Evolutionary conservation across 139 green algal species (phyloP).

Genomic region (Micromonas pusilla): DNA sequence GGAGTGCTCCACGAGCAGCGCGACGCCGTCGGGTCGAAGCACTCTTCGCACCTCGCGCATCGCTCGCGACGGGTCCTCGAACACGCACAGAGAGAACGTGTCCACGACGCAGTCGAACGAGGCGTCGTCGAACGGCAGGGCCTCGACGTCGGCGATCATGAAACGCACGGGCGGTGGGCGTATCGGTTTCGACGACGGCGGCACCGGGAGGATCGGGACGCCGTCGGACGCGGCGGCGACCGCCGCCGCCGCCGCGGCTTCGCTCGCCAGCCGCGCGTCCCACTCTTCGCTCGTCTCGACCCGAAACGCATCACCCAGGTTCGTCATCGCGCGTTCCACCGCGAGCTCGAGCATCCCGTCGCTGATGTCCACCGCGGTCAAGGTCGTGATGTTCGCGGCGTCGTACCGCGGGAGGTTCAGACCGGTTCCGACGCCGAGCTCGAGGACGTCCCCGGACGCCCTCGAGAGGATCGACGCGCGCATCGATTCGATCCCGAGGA

Average conservation of each 20-base stretch:
- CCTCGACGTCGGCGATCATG: not conserved
- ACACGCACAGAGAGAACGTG: slow-evolving; percentile 26
- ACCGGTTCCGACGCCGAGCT: slow-evolving; percentile 20
- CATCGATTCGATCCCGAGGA: not conserved
- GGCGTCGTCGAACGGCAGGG: slow-evolving; percentile 1
- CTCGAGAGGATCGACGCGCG: not conserved
- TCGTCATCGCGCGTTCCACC: not conserved
- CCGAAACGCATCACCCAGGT: not conserved
- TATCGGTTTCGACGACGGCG: too few species aligned
- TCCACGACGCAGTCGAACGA: slow-evolving; percentile 27
- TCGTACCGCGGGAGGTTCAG: slow-evolving; percentile 22
- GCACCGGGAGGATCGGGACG: too few species aligned
- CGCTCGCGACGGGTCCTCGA: slow-evolving; percentile 1
- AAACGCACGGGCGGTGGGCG: not conserved
- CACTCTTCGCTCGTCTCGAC: not conserved
- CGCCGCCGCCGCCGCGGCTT: not conserved
- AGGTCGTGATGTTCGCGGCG: not conserved
- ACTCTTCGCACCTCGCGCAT: not conserved
- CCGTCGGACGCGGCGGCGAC: not conserved
- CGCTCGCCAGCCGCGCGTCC: not conserved
- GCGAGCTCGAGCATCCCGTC: slow-evolving; percentile 16
- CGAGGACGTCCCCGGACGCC: slow-evolving; percentile 6
- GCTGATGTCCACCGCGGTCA: slow-evolving; percentile 19
- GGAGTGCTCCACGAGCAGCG: slow-evolving; percentile 18
- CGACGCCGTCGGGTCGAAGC: not conserved